Percentiles rank a stretch among this genome's conserved stretches.
Evolutionary conservation across 2,329 filamentous ascomycete genomes (phyloP).

Genomic region (Parafenestella ontariensis): DNA sequence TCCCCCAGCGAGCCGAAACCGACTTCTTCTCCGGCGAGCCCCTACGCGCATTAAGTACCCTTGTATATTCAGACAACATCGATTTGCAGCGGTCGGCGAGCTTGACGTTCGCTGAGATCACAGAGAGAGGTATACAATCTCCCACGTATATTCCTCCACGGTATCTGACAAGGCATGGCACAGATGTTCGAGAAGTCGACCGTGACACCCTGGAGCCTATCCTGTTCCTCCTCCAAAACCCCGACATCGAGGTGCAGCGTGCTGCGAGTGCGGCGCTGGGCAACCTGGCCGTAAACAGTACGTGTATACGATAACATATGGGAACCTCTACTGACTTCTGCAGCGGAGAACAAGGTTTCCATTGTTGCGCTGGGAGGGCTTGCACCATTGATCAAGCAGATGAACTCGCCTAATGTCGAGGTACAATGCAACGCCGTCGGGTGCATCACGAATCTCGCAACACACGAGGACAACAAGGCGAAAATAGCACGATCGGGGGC

Average conservation of each 20-base stretch:
- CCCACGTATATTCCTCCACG: slow-evolving; percentile 2
- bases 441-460: slow-evolving; percentile 97
- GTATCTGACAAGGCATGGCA: slow-evolving; percentile 21
- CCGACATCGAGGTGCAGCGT: slow-evolving; percentile 95
- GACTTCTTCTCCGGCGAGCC: slow-evolving; percentile 98
- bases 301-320: slow-evolving; percentile 10
- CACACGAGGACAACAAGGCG: slow-evolving; percentile 98
- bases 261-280: slow-evolving; percentile 95
- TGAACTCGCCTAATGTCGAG: slow-evolving; percentile 97
- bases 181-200: slow-evolving; percentile 96
- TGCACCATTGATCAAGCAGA: slow-evolving; percentile 91
- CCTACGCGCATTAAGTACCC: slow-evolving; percentile 87
- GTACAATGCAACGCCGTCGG: slow-evolving; percentile 99
- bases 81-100: slow-evolving; percentile 97
- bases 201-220: slow-evolving; percentile 95
- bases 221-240: slow-evolving; percentile 90
- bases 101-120: slow-evolving; percentile 98
- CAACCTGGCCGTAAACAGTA: slow-evolving; percentile 97
- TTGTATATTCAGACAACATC: slow-evolving; percentile 98
- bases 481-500: slow-evolving; percentile 97
- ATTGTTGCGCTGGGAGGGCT: slow-evolving; percentile 94
- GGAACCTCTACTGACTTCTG: slow-evolving; percentile 51
- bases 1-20: slow-evolving; percentile 82
- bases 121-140: slow-evolving; percentile 78
- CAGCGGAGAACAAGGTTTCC: slow-evolving; percentile 96